phyloP scores from a whole-genome alignment of 495 filamentous ascomycete species.

The Aspergillus olivimuriae region DNA sequence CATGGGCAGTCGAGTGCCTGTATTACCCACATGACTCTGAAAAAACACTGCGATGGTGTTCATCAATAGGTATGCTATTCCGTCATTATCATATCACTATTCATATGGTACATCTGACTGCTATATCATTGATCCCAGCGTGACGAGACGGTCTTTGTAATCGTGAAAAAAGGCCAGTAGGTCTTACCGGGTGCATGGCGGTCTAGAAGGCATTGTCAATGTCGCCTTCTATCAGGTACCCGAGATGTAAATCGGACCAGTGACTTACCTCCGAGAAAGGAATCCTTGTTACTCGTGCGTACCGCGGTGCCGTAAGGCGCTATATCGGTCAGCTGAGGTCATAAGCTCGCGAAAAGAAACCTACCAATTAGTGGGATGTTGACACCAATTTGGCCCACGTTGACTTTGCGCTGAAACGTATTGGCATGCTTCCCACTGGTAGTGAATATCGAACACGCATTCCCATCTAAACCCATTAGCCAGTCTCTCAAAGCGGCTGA shows the following conservation, averaged over 20 bases:
- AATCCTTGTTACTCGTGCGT: constrained; percentile 23
- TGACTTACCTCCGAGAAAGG: constrained; percentile 22
- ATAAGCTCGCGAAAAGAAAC: neutral
- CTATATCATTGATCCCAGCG: constrained; percentile 19
- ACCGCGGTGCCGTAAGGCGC: constrained; percentile 22
- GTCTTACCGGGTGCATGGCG: constrained; percentile 24
- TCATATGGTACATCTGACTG: neutral
- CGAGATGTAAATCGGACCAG: neutral
- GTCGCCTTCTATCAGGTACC: too few species aligned
- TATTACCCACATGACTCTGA: too few species aligned
- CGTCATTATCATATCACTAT: too few species aligned
- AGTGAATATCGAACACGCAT: constrained; percentile 24
- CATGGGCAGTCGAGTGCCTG: too few species aligned
- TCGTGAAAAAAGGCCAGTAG: constrained; percentile 25
- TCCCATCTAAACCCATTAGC: constrained; percentile 14
- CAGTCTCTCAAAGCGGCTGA: neutral
- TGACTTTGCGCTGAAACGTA: constrained; percentile 20
- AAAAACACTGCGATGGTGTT: too few species aligned
- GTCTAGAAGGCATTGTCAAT: constrained; percentile 7
- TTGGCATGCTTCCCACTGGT: constrained; percentile 21
- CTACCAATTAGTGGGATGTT: constrained; percentile 25
- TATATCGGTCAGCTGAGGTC: neutral
- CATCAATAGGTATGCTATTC: too few species aligned
- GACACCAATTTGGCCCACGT: constrained; percentile 26
- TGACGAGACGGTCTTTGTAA: constrained; percentile 20